phyloP scores from a whole-genome alignment of 2,329 filamentous ascomycete genomes.

The Hymenoscyphus linearis region DNA sequence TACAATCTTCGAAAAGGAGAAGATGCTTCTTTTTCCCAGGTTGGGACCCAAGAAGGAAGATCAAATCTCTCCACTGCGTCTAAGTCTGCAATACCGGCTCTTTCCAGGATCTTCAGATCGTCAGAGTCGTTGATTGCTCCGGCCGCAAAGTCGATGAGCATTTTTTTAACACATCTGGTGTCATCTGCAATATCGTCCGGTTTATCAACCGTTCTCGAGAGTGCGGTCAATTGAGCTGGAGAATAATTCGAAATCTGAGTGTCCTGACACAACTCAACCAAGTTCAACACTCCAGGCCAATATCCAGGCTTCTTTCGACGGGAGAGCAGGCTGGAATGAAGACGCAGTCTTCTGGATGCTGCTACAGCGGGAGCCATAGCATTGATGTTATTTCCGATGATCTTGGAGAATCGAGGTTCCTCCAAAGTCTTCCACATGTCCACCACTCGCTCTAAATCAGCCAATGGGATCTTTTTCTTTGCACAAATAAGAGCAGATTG shows the following conservation, averaged over 20 bases:
- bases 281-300: neutral
- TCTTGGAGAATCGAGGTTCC: neutral
- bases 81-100: slow-evolving; percentile 2
- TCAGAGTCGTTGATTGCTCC: slow-evolving; percentile 4
- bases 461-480: slow-evolving; percentile 5
- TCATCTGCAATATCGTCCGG: neutral
- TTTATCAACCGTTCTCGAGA: neutral
- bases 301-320: neutral
- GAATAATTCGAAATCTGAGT: slow-evolving; percentile 4
- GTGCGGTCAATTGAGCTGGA: slow-evolving; percentile 3
- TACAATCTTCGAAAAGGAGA: slow-evolving; percentile 4
- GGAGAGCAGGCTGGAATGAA: neutral
- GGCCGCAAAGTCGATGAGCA: slow-evolving; percentile 8
- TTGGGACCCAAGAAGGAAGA: slow-evolving; percentile 7
- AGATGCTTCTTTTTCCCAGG: slow-evolving; percentile 1
- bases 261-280: slow-evolving; percentile 2
- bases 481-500: slow-evolving; percentile 1
- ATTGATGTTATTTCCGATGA: neutral
- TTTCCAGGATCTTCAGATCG: slow-evolving; percentile 3
- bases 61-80: slow-evolving; percentile 4
- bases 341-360: slow-evolving; percentile 1
- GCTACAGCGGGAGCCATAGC: slow-evolving; percentile 1
- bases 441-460: slow-evolving; percentile 3
- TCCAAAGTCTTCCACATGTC: slow-evolving; percentile 4
- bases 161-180: slow-evolving; percentile 1